phyloP scores from a whole-genome alignment of 305 asterid species.

The Plantago lanceolata region DNA sequence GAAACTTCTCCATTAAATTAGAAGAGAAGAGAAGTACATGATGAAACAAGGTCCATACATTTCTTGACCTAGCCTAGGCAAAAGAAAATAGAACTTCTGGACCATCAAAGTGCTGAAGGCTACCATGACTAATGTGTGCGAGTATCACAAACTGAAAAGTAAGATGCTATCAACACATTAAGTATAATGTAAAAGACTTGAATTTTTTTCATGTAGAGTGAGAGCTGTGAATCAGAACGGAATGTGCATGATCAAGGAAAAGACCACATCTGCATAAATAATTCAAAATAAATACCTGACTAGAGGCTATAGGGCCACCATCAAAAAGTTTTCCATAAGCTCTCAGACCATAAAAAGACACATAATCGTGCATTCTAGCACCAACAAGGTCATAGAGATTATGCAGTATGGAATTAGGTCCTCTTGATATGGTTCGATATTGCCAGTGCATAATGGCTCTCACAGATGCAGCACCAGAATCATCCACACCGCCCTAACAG shows the following conservation, averaged over 20 bases:
- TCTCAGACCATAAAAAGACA: conserved; percentile 86
- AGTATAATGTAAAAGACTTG: not conserved
- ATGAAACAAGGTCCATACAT: not conserved
- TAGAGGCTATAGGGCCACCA: conserved; percentile 79
- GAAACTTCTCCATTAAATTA: not conserved
- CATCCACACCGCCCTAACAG: conserved; percentile 92
- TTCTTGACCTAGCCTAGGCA: too few relatives aligned
- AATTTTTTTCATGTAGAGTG: not conserved
- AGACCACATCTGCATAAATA: conserved; percentile 3
- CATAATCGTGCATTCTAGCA: conserved; percentile 69
- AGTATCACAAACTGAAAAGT: not conserved
- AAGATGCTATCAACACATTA: too few relatives aligned
- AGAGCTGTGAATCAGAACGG: not conserved
- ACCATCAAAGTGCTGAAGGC: not conserved
- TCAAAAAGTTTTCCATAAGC: conserved; percentile 74
- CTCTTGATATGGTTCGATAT: conserved; percentile 81
- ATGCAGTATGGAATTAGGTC: conserved; percentile 74
- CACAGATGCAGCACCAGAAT: conserved; percentile 97
- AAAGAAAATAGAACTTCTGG: not conserved
- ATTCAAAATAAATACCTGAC: conserved; percentile 56
- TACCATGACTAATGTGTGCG: not conserved
- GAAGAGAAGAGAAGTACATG: not conserved
- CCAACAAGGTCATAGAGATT: conserved; percentile 66
- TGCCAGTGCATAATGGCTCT: conserved; percentile 99
- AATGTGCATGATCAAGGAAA: not conserved